phyloP scores from a whole-genome alignment of 371 early-diverging fungal species.

The Mucor sp. region DNA sequence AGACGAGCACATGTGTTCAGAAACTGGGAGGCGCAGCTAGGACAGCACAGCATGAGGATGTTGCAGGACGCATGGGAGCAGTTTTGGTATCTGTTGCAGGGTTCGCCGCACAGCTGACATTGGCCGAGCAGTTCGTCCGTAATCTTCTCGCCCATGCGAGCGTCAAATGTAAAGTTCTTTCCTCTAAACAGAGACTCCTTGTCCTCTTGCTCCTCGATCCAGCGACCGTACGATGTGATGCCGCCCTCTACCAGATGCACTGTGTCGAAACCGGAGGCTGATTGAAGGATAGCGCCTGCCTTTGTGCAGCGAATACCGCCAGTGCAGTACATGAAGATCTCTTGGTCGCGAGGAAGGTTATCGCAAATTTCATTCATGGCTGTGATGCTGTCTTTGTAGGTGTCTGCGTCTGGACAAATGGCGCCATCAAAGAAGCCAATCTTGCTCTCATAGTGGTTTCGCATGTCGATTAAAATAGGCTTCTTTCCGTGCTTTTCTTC shows the following conservation, averaged over 20 bases:
- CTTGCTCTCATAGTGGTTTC: conserved; percentile 79
- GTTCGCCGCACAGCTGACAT: conserved; percentile 74
- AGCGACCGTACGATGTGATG: conserved; percentile 78
- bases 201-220: conserved; percentile 49
- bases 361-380: conserved; percentile 55
- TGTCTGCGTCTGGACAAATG: conserved; percentile 75
- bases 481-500: conserved; percentile 42
- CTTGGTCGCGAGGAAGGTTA: conserved; percentile 55
- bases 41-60: conserved; percentile 74
- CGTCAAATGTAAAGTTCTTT: conserved; percentile 86
- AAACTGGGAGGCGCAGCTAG: conserved; percentile 60
- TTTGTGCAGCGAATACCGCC: conserved; percentile 32
- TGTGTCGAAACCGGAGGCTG: conserved; percentile 64
- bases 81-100: conserved; percentile 72
- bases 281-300: conserved; percentile 71
- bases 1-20: conserved; percentile 64
- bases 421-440: conserved; percentile 79
- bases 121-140: conserved; percentile 66
- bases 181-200: conserved; percentile 69
- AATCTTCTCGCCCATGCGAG: conserved; percentile 76
- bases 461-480: conserved; percentile 76
- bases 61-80: conserved; percentile 77
- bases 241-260: conserved; percentile 79
- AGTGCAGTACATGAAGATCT: conserved; percentile 87
- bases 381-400: conserved; percentile 65